Evolutionary conservation across 2,329 filamentous ascomycete species (phyloP), one percentile per base, ranked within the genome.

Genomic region (Aureobasidium sp.): DNA sequence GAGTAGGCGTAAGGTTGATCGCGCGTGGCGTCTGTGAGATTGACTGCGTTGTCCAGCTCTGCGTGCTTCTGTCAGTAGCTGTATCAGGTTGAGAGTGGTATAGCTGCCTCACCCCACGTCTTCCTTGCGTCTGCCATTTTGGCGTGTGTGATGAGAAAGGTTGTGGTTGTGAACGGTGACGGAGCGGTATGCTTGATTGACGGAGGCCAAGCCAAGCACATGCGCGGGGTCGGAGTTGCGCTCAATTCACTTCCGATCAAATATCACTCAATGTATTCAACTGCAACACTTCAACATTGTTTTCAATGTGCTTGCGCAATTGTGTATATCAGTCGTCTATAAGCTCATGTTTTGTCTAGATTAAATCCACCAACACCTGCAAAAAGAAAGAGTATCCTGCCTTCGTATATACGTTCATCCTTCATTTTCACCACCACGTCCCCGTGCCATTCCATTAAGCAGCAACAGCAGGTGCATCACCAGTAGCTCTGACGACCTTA

Each of bases 1-100:
- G 91, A 84, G 79, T 94, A 96, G 70, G 83, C 82, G 80, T 97
- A 99, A 69, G 99, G 90, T 49, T 91, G 91, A 76, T 99, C 94
- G 70, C 91, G 89, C 67, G 85, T 85, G 59, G 89, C 84, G 73
- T 99, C 92, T 70, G 96, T 86, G 64, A 97, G 84, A 72, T 87
- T 83, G 76, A 78, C 80, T 64, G 88, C 86, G 75, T 96, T 96
- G 73, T 96, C 90, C 71, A 94, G 84, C 82, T 96, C 93, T 96
- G 70, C 3, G 52, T 41, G 11, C 16, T 30, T 13, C 34, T 63
- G 63, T 63, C n/a, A n/a, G n/a, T n/a, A n/a, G n/a, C n/a, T n/a
- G n/a, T n/a, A n/a, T n/a, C n/a, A n/a, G n/a, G n/a, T n/a, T n/a
- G n/a, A n/a, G n/a, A n/a, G n/a, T n/a, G n/a, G n/a, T n/a, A n/a